Evolutionary conservation across 371 early-diverging fungal species (phyloP), one percentile per base, ranked within the genome.

Genomic region (Caulochytrium protostelioides): DNA sequence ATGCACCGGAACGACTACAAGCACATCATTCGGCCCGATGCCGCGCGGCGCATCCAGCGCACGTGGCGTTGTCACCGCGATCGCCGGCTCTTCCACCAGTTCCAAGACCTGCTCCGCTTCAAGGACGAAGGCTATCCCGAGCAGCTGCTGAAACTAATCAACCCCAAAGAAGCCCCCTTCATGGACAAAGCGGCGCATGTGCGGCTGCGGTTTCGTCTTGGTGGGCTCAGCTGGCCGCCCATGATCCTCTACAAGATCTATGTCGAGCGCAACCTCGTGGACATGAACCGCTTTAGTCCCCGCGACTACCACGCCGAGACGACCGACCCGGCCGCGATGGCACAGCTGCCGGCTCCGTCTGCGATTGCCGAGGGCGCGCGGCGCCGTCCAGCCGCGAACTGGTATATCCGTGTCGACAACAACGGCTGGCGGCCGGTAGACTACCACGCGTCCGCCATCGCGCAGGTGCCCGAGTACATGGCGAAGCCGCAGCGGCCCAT

Each of bases 391-490:
- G n/a, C n/a, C n/a, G n/a, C n/a, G n/a, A n/a, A n/a, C n/a, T 65
- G 66, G 63, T 65, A 65, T 37, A 31, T 38, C 17, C 43, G 66
- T 16, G 21, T 52, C 22, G 62, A 62, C 27, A 58, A 58, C 41
- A 65, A 65, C 35, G 66, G 60, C 8, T 65, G 62, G 63, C 46
- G 66, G 18, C 59, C 63, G 1, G 57, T 63, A 0, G n/a, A n/a
- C n/a, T n/a, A n/a, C n/a, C n/a, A n/a, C n/a, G n/a, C n/a, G n/a
- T n/a, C n/a, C n/a, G n/a, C n/a, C n/a, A n/a, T n/a, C n/a, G n/a
- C 53, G 29, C 60, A 70, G 31, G 68, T 66, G 32, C 59, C 66
- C 12, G 60, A 62, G 29, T 54, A 53, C n/a, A n/a, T n/a, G n/a
- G n/a, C n/a, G n/a, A n/a, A n/a, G n/a, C n/a, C n/a, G n/a, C n/a